Evolutionary conservation across 23 red algal genomes (phyloP).

Genomic region (Gracilaria vermiculophylla): DNA sequence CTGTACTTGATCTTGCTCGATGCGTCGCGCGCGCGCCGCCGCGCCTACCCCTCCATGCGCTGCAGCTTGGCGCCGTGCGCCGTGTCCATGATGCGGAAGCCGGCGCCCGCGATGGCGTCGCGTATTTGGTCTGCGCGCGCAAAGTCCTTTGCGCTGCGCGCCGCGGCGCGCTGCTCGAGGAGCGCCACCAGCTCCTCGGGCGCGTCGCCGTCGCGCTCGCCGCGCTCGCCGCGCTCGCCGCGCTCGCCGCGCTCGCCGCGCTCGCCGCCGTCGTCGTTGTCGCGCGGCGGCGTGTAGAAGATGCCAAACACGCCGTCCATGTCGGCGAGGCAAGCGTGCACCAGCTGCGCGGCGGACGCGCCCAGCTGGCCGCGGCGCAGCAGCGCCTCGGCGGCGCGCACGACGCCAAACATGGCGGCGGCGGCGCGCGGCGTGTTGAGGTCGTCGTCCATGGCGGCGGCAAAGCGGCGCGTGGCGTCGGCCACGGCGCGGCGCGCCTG

Average conservation of each 20-base stretch:
- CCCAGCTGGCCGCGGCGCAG: slow-evolving; percentile 14
- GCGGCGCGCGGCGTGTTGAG: slow-evolving; percentile 92
- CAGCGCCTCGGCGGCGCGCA: slow-evolving; percentile 64
- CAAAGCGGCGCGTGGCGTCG: slow-evolving; percentile 37
- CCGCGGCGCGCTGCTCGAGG: slow-evolving; percentile 53
- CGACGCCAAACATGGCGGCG: slow-evolving; percentile 80
- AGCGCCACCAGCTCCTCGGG: slow-evolving; percentile 39
- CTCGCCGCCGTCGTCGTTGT: not conserved
- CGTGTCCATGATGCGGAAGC: slow-evolving; percentile 86
- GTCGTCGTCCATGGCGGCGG: slow-evolving; percentile 87
- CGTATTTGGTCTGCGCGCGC: slow-evolving; percentile 80
- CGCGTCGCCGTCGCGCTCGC: not conserved
- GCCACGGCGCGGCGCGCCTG: not conserved
- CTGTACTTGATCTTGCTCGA: too few species aligned
- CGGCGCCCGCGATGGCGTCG: slow-evolving; percentile 55
- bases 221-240: not conserved
- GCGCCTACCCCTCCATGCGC: slow-evolving; percentile 35
- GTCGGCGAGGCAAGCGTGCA: slow-evolving; percentile 53
- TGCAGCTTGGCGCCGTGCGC: slow-evolving; percentile 69
- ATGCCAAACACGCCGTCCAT: slow-evolving; percentile 89
- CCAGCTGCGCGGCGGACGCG: not conserved
- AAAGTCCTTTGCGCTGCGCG: slow-evolving; percentile 78
- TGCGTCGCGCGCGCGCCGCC: too few species aligned
- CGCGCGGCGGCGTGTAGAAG: slow-evolving; percentile 66
- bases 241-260: not conserved